Conservation (phyloP, 257 asterid genomes). For the Dorcoceras hygrometricum region DNA sequence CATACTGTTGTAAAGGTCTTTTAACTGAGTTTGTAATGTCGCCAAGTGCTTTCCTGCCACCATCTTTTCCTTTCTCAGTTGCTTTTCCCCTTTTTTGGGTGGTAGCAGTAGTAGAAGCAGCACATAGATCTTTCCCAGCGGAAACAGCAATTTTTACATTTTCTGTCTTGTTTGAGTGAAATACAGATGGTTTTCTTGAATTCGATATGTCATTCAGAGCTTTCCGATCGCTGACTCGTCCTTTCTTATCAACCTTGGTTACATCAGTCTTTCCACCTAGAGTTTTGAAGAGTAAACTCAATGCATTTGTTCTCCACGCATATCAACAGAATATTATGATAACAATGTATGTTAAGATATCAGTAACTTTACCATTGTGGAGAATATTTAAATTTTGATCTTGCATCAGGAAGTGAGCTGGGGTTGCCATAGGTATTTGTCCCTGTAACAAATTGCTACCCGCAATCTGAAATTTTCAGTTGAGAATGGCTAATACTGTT, state of each 20-base stretch:
- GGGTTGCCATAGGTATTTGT: slow-evolving; percentile 53
- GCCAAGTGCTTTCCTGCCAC: slow-evolving; percentile 68
- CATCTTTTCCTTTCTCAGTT: slow-evolving; percentile 46
- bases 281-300: slow-evolving; percentile 30
- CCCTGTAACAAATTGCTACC: slow-evolving; percentile 15
- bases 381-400: slow-evolving; percentile 70
- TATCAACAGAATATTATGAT: background rate
- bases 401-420: slow-evolving; percentile 51
- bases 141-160: slow-evolving; percentile 40
- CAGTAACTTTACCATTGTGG: slow-evolving; percentile 47
- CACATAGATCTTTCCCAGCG: slow-evolving; percentile 44
- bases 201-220: slow-evolving; percentile 88
- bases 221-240: slow-evolving; percentile 55
- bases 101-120: slow-evolving; percentile 3
- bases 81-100: slow-evolving; percentile 34
- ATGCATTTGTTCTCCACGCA: slow-evolving; percentile 8
- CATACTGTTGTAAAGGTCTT: slow-evolving; percentile 42
- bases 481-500: slow-evolving; percentile 1
- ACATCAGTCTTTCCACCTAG: slow-evolving; percentile 48
- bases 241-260: slow-evolving; percentile 47
- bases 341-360: background rate
- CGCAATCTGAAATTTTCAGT: slow-evolving; percentile 18
- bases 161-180: slow-evolving; percentile 45
- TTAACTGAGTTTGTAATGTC: slow-evolving; percentile 77
- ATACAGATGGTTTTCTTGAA: slow-evolving; percentile 54